Conservation (phyloP, 2,329 filamentous ascomycete genomes). For the Cyanodermella asteris region DNA sequence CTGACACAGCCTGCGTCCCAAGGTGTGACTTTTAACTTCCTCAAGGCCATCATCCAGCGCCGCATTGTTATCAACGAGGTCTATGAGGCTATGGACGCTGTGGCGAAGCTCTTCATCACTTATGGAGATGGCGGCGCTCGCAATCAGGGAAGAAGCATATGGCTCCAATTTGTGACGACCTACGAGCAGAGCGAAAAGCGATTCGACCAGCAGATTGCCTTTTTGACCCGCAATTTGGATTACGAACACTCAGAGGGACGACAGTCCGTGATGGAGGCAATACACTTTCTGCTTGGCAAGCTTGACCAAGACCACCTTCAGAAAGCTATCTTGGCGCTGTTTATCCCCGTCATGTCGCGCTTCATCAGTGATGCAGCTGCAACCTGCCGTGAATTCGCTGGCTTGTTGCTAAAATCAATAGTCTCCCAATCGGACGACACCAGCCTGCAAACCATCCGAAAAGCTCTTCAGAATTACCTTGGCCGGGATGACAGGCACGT, state of each 20-base stretch:
- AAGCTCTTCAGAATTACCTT: slow-evolving; percentile 52
- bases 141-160: slow-evolving; percentile 70
- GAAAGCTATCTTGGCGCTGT: slow-evolving; percentile 60
- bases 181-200: slow-evolving; percentile 82
- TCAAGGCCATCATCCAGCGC: slow-evolving; percentile 66
- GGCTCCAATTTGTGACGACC: slow-evolving; percentile 82
- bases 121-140: slow-evolving; percentile 79
- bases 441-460: slow-evolving; percentile 46
- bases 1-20: slow-evolving; percentile 82
- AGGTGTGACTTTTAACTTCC: slow-evolving; percentile 83
- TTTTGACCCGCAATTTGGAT: slow-evolving; percentile 73
- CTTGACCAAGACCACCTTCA: slow-evolving; percentile 63
- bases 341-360: slow-evolving; percentile 66
- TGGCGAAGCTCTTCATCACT: slow-evolving; percentile 82
- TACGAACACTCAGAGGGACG: slow-evolving; percentile 78
- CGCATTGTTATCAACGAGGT: slow-evolving; percentile 70
- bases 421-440: slow-evolving; percentile 60
- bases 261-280: slow-evolving; percentile 77
- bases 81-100: slow-evolving; percentile 78
- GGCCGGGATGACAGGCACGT: slow-evolving; percentile 50
- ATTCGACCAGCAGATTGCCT: slow-evolving; percentile 73
- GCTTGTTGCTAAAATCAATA: slow-evolving; percentile 55
- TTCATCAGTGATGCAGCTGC: slow-evolving; percentile 74
- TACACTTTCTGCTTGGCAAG: slow-evolving; percentile 71
- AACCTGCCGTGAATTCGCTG: slow-evolving; percentile 65